Evolutionary conservation across 192 early-diverging fungal genomes (phyloP).

Genomic region (Umbelopsis sp.): DNA sequence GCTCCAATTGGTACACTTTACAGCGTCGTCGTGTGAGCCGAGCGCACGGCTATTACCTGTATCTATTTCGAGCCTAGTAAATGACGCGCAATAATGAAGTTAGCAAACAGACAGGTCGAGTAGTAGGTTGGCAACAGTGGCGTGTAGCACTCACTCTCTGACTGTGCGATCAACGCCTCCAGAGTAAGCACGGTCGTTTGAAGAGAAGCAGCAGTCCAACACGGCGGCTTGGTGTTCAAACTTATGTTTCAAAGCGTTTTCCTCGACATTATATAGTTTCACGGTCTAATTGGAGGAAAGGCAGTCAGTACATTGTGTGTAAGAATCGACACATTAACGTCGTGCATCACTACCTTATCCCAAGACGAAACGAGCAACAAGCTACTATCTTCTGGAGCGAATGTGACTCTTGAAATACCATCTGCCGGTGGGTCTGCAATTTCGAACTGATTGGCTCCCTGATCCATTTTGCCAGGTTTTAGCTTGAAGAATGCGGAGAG

Average conservation of each 20-base stretch:
- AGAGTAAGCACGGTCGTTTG: constrained; percentile 59
- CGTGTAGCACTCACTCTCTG: constrained; percentile 49
- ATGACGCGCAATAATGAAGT: not conserved
- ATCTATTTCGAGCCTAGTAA: constrained; percentile 64
- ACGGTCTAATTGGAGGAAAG: constrained; percentile 56
- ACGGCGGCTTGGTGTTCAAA: constrained; percentile 75
- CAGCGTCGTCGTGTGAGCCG: constrained; percentile 81
- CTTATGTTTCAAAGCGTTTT: constrained; percentile 57
- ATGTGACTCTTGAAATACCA: constrained; percentile 79
- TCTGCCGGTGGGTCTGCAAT: constrained; percentile 82
- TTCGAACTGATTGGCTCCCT: constrained; percentile 56
- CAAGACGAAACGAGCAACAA: constrained; percentile 85
- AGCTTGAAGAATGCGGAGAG: not conserved
- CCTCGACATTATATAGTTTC: constrained; percentile 78
- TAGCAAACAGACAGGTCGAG: not conserved
- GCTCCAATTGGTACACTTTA: constrained; percentile 69
- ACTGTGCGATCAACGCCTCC: constrained; percentile 80
- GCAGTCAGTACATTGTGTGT: not conserved
- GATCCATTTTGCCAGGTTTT: not conserved
- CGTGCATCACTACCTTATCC: constrained; percentile 72
- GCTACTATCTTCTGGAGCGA: constrained; percentile 65
- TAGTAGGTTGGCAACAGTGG: not conserved
- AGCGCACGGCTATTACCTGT: constrained; percentile 59
- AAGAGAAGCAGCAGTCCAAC: constrained; percentile 74
- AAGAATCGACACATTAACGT: not conserved